Percentiles rank a stretch among this genome's conserved stretches.
These are phyloP conservation scores for Mycena amicta DNA, from an alignment of 768 basidiomycete species.

Conservation along the genomic window DNA sequence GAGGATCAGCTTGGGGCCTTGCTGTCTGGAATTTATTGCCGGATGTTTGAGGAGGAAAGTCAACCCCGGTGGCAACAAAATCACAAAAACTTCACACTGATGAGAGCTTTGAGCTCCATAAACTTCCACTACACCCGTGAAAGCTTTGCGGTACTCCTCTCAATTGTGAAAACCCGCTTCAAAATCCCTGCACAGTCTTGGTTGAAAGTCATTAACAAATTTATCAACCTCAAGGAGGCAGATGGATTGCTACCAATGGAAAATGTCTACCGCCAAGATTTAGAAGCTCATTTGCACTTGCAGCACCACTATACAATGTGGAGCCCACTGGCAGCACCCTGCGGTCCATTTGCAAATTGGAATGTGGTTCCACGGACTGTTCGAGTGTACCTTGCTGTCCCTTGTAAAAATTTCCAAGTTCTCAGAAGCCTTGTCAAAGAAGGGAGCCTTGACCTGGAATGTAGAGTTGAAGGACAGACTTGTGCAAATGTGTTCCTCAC, in stretches of 20 bases:
- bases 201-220: constrained; percentile 40
- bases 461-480: constrained; percentile 29
- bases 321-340: constrained; percentile 21
- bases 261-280: constrained; percentile 45
- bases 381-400: too few relatives aligned
- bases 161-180: constrained; percentile 39
- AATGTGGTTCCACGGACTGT: constrained; percentile 31
- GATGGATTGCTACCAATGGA: constrained; percentile 26
- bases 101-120: constrained; percentile 20
- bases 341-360: constrained; percentile 31
- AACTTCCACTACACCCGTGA: constrained; percentile 49
- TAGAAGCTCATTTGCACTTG: constrained; percentile 46
- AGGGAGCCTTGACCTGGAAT: constrained; percentile 39
- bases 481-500: constrained; percentile 37
- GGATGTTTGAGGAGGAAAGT: constrained; percentile 48
- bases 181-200: constrained; percentile 38
- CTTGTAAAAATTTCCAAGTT: constrained; percentile 31
- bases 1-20: constrained; percentile 36
- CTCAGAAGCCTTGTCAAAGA: constrained; percentile 27
- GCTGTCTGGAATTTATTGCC: constrained; percentile 44
- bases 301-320: too few relatives aligned
- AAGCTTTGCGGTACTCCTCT: constrained; percentile 50
- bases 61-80: constrained; percentile 8
- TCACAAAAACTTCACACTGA: constrained; percentile 2
- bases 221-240: constrained; percentile 19